phyloP scores from a whole-genome alignment of 176 grass and related monocot species.

The Secale cereale region DNA sequence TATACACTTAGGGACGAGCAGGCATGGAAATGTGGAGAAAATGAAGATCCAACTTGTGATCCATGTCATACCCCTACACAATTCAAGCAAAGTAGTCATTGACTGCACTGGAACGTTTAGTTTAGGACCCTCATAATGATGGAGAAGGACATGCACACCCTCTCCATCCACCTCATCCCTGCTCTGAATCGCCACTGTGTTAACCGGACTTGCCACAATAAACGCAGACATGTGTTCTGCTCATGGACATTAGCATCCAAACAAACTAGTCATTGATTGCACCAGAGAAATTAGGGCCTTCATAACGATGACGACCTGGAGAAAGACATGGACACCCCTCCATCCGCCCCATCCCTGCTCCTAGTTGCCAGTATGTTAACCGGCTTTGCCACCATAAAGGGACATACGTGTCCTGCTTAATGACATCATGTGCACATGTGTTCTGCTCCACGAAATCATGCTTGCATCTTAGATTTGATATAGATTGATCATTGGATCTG shows the following conservation, averaged over 20 bases:
- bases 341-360: not conserved
- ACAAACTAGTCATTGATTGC: not conserved
- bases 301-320: not conserved
- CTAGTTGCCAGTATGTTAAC: not conserved
- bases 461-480: too few relatives aligned
- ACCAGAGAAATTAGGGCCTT: not conserved
- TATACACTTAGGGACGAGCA: not conserved
- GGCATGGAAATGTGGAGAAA: slow-evolving; percentile 6
- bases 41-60: slow-evolving; percentile 11
- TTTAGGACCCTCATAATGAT: not conserved
- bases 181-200: not conserved
- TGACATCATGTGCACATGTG: too few relatives aligned
- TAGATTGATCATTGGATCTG: too few relatives aligned
- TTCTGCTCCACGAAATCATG: too few relatives aligned
- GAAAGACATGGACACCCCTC: not conserved
- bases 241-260: slow-evolving; percentile 6
- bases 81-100: slow-evolving; percentile 10
- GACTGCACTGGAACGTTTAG: not conserved
- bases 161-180: not conserved
- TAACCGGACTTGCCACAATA: not conserved
- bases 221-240: not conserved
- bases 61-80: not conserved
- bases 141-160: not conserved
- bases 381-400: not conserved
- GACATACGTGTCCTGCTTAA: too few relatives aligned